phyloP scores from a whole-genome alignment of 208 protist genomes.

The Trypanosoma lewisi region DNA sequence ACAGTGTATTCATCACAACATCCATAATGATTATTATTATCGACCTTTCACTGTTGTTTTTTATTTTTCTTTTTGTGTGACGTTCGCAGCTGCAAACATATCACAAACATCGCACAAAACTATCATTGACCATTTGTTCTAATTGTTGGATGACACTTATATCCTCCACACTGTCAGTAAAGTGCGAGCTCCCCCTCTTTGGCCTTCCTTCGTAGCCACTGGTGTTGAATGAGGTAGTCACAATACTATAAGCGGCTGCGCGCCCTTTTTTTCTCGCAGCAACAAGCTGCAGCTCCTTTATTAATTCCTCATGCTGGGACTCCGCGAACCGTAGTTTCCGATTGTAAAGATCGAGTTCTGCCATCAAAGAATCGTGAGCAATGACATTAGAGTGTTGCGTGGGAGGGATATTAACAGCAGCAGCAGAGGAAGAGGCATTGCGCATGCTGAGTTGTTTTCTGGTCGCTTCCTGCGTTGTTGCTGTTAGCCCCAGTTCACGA shows the following conservation, averaged over 20 bases:
- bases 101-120: not conserved
- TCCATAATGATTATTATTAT: not conserved
- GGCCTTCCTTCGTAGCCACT: not conserved
- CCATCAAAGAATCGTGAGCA: not conserved
- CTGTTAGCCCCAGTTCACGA: not conserved
- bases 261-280: constrained; percentile 16
- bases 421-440: not conserved
- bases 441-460: not conserved
- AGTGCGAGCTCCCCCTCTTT: not conserved
- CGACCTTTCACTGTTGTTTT: not conserved
- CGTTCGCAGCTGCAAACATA: not conserved
- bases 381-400: not conserved
- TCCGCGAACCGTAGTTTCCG: constrained; percentile 16
- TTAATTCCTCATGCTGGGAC: constrained; percentile 5
- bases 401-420: not conserved
- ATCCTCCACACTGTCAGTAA: not conserved
- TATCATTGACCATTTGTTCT: constrained; percentile 11
- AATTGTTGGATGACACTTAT: constrained; percentile 4
- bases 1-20: not conserved
- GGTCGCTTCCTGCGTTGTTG: not conserved
- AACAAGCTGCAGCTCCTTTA: constrained; percentile 15
- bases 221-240: not conserved
- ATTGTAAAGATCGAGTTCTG: constrained; percentile 12
- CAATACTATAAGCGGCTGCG: constrained; percentile 8
- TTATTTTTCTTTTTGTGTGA: constrained; percentile 4